Evolutionary conservation across 2,329 filamentous ascomycete genomes (phyloP), one percentile per base, ranked within the genome.

Genomic region (Venturiaceae sp.): DNA sequence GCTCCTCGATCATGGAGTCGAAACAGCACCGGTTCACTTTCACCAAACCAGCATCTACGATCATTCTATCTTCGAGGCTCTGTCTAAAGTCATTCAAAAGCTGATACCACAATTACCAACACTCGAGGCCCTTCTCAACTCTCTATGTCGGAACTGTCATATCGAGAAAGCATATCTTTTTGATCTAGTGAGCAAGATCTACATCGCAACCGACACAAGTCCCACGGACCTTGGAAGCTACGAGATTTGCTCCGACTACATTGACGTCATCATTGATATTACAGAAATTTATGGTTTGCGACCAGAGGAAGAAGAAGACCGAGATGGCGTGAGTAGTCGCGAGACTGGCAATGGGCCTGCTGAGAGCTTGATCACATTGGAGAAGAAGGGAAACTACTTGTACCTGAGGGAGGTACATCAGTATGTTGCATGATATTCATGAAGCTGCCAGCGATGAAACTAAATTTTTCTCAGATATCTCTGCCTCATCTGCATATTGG

Each of bases 151-250:
- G 61, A 94, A 90, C 14, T 97, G 92, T 69, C 88, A 90, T 53
- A 96, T 99, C 70, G 92, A 97, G 71, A 99, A 99, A 74, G 92
- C 92, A 3, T 99, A 99, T 71, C 83, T 99, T 6, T 99, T 99
- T 69, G 95, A 99, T 69, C 92, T 97, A 8, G 83, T 95, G 65
- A 95, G 90, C 74, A 99, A 99, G 76, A 96, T 99, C 62, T 99
- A 99, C 75, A 95, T 99, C 65, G 94, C 94, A 0, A 96, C 92
- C 5, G 94, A 99, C 71, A 94, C 87, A 32, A 87, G 89, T 39
- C 92, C 92, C 0, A 90, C 92, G 33, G 92, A 97, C 68, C 94
- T 96, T 80, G 88, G 89, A 44, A 92, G 89, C 70, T 99, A 99
- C 72, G 94, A 97, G 75, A 95, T 97, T 68, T 99, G 94, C 75